Percentiles rank a stretch among this genome's conserved stretches.
Evolutionary conservation across 2,329 filamentous ascomycete genomes (phyloP).

Genomic region (Alternaria solani): DNA sequence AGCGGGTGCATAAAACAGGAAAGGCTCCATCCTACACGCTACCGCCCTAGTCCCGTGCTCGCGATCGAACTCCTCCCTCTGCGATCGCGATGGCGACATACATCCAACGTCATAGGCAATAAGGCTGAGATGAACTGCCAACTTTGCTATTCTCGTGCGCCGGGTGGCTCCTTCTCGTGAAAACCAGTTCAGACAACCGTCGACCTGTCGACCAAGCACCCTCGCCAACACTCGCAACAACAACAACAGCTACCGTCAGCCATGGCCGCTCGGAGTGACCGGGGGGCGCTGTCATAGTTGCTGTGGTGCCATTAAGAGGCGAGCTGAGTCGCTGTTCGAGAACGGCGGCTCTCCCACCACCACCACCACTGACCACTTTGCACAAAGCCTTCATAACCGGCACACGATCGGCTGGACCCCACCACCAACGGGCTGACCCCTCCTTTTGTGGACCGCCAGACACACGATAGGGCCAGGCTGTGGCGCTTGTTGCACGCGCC

Average conservation of each 20-base stretch:
- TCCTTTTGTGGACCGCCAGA: slow-evolving; percentile 42
- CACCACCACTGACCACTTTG: too few species aligned
- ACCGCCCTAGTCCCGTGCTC: slow-evolving; percentile 31
- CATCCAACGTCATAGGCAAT: slow-evolving; percentile 44
- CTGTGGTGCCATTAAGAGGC: slow-evolving; percentile 20
- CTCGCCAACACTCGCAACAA: slow-evolving; percentile 14
- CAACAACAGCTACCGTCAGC: slow-evolving; percentile 22
- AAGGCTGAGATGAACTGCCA: slow-evolving; percentile 34
- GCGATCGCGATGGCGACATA: slow-evolving; percentile 39
- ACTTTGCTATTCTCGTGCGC: slow-evolving; percentile 26
- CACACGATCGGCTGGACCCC: slow-evolving; percentile 38
- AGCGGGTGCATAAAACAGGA: slow-evolving; percentile 44
- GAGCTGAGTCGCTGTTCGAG: slow-evolving; percentile 44
- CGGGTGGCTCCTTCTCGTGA: slow-evolving; percentile 15
- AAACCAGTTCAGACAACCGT: slow-evolving; percentile 19
- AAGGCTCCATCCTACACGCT: slow-evolving; percentile 36
- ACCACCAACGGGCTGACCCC: slow-evolving; percentile 46
- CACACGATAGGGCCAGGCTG: slow-evolving; percentile 29
- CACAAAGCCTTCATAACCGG: slow-evolving; percentile 47
- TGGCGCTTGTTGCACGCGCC: slow-evolving; percentile 39
- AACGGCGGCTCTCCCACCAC: slow-evolving; percentile 33
- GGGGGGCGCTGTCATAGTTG: slow-evolving; percentile 35
- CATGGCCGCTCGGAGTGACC: slow-evolving; percentile 34
- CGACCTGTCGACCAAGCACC: slow-evolving; percentile 11
- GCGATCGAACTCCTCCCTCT: slow-evolving; percentile 39